phyloP scores from a whole-genome alignment of 2,329 filamentous ascomycete species.

The Sporothrix globosa region DNA sequence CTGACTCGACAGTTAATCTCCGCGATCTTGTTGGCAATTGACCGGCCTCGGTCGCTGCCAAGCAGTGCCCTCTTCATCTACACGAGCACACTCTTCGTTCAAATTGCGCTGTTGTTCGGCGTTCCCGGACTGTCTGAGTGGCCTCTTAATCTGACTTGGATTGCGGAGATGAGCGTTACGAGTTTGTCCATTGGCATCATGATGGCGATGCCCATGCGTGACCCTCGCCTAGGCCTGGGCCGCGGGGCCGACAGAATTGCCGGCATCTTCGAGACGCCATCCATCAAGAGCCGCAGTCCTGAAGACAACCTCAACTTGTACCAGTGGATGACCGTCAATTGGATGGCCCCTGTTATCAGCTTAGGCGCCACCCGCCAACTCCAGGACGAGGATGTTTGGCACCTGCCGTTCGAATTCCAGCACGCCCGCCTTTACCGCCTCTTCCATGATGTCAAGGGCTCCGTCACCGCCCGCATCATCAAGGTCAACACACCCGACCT shows the following conservation, averaged over 20 bases:
- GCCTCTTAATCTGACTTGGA: conserved; percentile 37
- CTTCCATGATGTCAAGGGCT: conserved; percentile 73
- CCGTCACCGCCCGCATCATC: conserved; percentile 70
- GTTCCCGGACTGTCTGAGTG: conserved; percentile 42
- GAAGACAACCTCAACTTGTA: conserved; percentile 80
- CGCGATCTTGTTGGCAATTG: conserved; percentile 39
- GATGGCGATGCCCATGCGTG: conserved; percentile 70
- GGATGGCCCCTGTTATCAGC: conserved; percentile 75
- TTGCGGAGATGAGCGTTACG: conserved; percentile 47
- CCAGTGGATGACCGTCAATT: conserved; percentile 83
- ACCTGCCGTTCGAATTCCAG: conserved; percentile 77
- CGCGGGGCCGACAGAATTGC: conserved; percentile 56
- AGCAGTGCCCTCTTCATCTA: conserved; percentile 41
- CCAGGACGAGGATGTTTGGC: conserved; percentile 80
- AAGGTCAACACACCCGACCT: conserved; percentile 80
- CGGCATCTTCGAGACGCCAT: conserved; percentile 56
- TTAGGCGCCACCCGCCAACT: conserved; percentile 67
- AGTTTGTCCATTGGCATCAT: conserved; percentile 56
- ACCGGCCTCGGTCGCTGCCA: conserved; percentile 42
- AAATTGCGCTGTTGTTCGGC: conserved; percentile 41
- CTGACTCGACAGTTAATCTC: conserved; percentile 26
- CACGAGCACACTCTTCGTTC: conserved; percentile 42
- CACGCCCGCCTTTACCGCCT: conserved; percentile 73
- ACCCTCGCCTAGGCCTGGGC: conserved; percentile 56
- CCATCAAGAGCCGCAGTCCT: conserved; percentile 65